phyloP scores from a whole-genome alignment of 2,329 filamentous ascomycete genomes.

The Aspergillus persii region DNA sequence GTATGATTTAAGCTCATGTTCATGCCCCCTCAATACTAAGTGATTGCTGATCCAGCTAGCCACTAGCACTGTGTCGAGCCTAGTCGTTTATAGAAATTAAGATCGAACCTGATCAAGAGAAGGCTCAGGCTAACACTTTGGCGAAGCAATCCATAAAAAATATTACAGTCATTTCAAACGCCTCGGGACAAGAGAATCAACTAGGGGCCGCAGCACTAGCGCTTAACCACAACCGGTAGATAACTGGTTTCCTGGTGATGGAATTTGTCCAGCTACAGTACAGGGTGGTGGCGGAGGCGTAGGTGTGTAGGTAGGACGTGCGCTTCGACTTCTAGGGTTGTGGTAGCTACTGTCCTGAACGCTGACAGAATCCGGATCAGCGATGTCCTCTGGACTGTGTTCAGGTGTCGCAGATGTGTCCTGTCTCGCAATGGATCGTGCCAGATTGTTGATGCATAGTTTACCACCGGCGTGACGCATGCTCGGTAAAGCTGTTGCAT shows the following conservation, averaged over 20 bases:
- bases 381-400: constrained; percentile 15
- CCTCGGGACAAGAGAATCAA: constrained; percentile 16
- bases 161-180: constrained; percentile 18
- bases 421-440: constrained; percentile 19
- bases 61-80: constrained; percentile 23
- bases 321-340: constrained; percentile 18
- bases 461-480: constrained; percentile 19
- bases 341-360: constrained; percentile 18
- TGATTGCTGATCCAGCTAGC: constrained; percentile 18
- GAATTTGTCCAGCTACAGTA: too few species aligned
- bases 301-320: constrained; percentile 16
- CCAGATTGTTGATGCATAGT: constrained; percentile 24
- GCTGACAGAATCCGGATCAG: constrained; percentile 19
- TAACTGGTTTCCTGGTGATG: too few species aligned
- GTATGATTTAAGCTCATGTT: too few species aligned
- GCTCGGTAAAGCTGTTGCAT: constrained; percentile 26
- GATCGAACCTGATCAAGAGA: constrained; percentile 21
- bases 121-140: constrained; percentile 17
- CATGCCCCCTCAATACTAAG: too few species aligned
- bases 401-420: constrained; percentile 14
- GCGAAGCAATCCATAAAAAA: constrained; percentile 5
- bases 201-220: constrained; percentile 14
- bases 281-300: constrained; percentile 7
- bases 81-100: too few species aligned
- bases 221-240: background rate